Conservation (phyloP, 2,329 filamentous ascomycete species). For the Eurotiales sp. region DNA sequence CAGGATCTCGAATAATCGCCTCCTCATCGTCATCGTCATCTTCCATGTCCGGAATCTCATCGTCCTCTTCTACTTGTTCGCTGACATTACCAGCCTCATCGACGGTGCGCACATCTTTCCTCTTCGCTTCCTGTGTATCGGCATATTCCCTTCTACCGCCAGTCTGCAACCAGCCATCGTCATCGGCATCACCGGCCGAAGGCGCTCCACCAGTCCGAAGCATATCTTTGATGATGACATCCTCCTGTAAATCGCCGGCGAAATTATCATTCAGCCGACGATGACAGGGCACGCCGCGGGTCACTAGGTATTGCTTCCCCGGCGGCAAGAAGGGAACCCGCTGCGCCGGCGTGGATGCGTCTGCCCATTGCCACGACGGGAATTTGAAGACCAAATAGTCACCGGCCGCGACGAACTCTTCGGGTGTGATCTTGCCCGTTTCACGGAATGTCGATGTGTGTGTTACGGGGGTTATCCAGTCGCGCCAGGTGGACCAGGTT, state of each 20-base stretch:
- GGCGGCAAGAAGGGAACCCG: constrained; percentile 76
- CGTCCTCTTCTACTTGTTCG: constrained; percentile 63
- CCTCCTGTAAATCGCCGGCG: constrained; percentile 82
- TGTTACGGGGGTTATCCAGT: constrained; percentile 82
- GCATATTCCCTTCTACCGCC: constrained; percentile 62
- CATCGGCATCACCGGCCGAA: constrained; percentile 55
- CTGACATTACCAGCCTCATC: constrained; percentile 86
- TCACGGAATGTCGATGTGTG: constrained; percentile 90
- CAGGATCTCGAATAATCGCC: constrained; percentile 81
- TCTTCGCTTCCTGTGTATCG: constrained; percentile 71
- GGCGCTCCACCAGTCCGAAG: constrained; percentile 52
- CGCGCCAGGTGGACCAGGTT: constrained; percentile 85
- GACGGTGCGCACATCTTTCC: constrained; percentile 77
- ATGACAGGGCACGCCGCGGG: constrained; percentile 89
- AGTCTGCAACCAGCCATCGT: constrained; percentile 89
- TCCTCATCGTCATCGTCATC: constrained; percentile 92
- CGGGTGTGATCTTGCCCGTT: constrained; percentile 93
- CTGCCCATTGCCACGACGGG: constrained; percentile 95
- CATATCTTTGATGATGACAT: constrained; percentile 78
- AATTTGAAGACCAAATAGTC: constrained; percentile 99
- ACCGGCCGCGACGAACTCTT: constrained; percentile 92
- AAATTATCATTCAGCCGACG: constrained; percentile 90
- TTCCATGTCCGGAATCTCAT: constrained; percentile 96
- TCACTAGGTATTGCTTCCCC: constrained; percentile 93
- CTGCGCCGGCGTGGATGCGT: constrained; percentile 75